A percentile compares a stretch with the other conserved stretches of the same genome.
Evolutionary conservation across 2,329 filamentous ascomycete species (phyloP).

Genomic region (Trichoderma cornu-damae): DNA sequence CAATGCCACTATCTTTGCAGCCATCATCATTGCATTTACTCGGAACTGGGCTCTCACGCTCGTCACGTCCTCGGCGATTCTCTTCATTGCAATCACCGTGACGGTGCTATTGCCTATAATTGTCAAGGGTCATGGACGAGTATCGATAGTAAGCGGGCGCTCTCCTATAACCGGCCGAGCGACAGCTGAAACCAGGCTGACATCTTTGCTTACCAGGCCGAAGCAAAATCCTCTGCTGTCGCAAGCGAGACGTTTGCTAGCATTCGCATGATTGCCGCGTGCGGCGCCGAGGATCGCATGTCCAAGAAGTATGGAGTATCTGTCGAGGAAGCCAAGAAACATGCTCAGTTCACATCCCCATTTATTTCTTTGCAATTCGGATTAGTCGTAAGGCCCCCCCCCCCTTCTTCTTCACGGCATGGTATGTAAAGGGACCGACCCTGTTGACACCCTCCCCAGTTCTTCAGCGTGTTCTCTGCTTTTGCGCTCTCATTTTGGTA

Average conservation of each 20-base stretch:
- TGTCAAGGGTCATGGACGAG: slow-evolving; percentile 44
- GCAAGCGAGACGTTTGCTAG: slow-evolving; percentile 57
- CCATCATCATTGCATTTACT: slow-evolving; percentile 51
- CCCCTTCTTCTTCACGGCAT: neutral
- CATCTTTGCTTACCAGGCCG: slow-evolving; percentile 32
- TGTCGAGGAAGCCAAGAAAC: slow-evolving; percentile 49
- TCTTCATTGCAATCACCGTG: slow-evolving; percentile 51
- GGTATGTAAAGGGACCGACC: neutral
- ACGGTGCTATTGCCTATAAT: slow-evolving; percentile 50
- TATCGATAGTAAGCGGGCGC: slow-evolving; percentile 39
- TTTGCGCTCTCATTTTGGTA: slow-evolving; percentile 61
- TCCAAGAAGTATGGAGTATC: slow-evolving; percentile 49
- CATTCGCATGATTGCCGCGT: slow-evolving; percentile 59
- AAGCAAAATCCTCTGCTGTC: slow-evolving; percentile 53
- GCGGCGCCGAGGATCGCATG: slow-evolving; percentile 54
- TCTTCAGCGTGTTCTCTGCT: slow-evolving; percentile 48
- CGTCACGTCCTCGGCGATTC: slow-evolving; percentile 51
- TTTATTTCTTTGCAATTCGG: slow-evolving; percentile 50
- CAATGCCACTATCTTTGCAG: slow-evolving; percentile 46
- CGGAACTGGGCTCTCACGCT: slow-evolving; percentile 57
- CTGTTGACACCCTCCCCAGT: slow-evolving; percentile 32
- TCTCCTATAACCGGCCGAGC: no score
- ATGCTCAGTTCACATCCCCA: slow-evolving; percentile 47
- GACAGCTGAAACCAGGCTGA: neutral
- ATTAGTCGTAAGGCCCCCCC: slow-evolving; percentile 35